phyloP scores from a whole-genome alignment of 768 basidiomycete genomes.

The Calocybe cyanea region DNA sequence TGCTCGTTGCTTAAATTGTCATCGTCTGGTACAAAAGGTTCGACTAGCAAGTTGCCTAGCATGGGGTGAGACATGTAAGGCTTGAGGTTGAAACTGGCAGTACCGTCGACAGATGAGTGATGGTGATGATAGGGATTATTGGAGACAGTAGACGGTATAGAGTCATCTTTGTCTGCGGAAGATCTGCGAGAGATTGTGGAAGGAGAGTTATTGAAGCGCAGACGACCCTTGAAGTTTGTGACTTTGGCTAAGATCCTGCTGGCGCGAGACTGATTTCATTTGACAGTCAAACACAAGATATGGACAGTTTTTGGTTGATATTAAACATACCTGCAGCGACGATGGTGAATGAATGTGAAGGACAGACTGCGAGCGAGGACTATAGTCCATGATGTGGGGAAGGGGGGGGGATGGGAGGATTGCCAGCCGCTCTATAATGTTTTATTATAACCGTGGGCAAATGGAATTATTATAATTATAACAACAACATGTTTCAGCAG shows the following conservation, averaged over 20 bases:
- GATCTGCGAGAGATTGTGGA: not conserved
- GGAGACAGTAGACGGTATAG: not conserved
- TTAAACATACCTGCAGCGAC: constrained; percentile 3
- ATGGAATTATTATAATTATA: no score
- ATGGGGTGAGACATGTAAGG: constrained; percentile 46
- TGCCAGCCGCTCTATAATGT: not conserved
- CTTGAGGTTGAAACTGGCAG: constrained; percentile 19
- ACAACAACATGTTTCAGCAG: no score
- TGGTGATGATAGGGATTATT: constrained; percentile 8
- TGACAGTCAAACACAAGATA: no score
- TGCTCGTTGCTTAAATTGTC: constrained; percentile 18
- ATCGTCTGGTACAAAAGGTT: constrained; percentile 18
- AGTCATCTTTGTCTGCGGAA: not conserved
- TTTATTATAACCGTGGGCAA: no score
- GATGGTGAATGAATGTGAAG: constrained; percentile 16
- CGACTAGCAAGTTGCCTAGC: constrained; percentile 21
- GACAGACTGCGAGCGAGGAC: constrained; percentile 19
- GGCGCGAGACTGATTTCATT: constrained; percentile 22
- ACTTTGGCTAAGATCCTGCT: constrained; percentile 37
- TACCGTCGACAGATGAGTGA: constrained; percentile 15
- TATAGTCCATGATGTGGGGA: constrained; percentile 16
- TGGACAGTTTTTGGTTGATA: not conserved
- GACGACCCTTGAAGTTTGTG: constrained; percentile 31
- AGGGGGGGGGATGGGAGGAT: not conserved
- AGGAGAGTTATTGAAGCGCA: constrained; percentile 27